phyloP scores from a whole-genome alignment of 2,329 filamentous ascomycete genomes.

The Coccinonectria pachysandricola region DNA sequence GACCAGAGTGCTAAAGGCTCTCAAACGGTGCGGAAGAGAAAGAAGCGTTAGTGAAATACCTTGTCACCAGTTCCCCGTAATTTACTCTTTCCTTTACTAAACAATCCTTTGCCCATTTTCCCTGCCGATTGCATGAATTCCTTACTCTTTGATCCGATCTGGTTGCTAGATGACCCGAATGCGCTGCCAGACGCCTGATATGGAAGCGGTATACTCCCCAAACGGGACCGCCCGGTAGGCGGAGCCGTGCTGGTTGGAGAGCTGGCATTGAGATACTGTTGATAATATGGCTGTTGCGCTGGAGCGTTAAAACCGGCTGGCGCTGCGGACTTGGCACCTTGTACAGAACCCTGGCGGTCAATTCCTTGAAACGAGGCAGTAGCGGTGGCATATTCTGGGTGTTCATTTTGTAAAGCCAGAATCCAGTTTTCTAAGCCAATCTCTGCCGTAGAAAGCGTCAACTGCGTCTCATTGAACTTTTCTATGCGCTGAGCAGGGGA shows the following conservation, averaged over 20 bases:
- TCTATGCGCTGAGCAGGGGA: conserved; percentile 58
- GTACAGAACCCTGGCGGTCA: conserved; percentile 5
- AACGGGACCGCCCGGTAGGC: conserved; percentile 26
- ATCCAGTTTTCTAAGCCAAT: conserved; percentile 61
- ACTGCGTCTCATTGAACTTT: conserved; percentile 62
- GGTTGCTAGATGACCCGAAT: conserved; percentile 45
- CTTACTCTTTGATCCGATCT: conserved; percentile 76
- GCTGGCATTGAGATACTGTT: conserved; percentile 43
- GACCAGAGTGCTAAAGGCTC: no score
- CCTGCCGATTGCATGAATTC: conserved; percentile 79
- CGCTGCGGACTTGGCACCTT: conserved; percentile 11
- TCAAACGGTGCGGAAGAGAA: no score
- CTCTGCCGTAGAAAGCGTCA: conserved; percentile 60
- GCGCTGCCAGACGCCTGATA: conserved; percentile 32
- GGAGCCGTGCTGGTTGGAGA: conserved; percentile 17
- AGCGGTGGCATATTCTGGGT: conserved; percentile 37
- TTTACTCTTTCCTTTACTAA: conserved; percentile 84
- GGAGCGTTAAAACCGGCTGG: conserved; percentile 16
- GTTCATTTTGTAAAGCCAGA: conserved; percentile 29
- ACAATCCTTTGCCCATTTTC: conserved; percentile 80
- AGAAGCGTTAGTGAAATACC: conserved; percentile 63
- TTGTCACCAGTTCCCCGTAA: conserved; percentile 68
- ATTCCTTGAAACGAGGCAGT: conserved; percentile 20
- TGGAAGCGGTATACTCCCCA: conserved; percentile 25
- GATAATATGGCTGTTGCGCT: conserved; percentile 41